These are phyloP conservation scores for Triticum timopheevii DNA, from an alignment of 176 grass and related monocot genomes.

Conservation along the genomic window DNA sequence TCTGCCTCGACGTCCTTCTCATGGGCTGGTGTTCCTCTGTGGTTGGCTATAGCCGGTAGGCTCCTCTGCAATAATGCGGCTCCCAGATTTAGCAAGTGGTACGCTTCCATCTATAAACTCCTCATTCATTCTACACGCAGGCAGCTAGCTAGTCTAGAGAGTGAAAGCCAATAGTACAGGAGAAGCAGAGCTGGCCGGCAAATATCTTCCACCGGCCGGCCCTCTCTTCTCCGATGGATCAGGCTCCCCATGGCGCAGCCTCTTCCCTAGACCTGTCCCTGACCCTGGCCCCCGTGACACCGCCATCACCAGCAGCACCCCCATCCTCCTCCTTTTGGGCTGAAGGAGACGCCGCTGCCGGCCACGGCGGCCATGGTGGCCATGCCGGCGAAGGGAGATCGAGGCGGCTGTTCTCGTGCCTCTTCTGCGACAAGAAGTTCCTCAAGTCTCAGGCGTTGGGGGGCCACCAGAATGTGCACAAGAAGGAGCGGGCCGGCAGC, in stretches of 20 bases:
- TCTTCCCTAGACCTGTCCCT: neutral
- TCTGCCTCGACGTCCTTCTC: neutral
- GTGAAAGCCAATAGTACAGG: too few species aligned
- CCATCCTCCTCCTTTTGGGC: neutral
- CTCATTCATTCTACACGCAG: neutral
- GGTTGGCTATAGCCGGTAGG: neutral
- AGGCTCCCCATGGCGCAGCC: neutral
- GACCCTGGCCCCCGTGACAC: neutral
- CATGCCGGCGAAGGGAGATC: neutral
- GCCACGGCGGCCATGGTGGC: too few species aligned
- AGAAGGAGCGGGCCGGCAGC: too few species aligned
- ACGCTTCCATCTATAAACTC: neutral
- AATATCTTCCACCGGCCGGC: too few species aligned
- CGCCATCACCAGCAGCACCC: neutral
- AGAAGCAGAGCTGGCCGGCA: neutral
- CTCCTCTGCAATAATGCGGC: neutral
- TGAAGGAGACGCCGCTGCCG: too few species aligned
- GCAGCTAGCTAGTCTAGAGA: too few species aligned
- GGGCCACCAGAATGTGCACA: too few species aligned
- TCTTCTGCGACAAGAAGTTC: too few species aligned
- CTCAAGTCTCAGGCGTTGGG: too few species aligned
- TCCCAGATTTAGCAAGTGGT: constrained; percentile 7
- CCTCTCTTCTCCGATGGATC: neutral
- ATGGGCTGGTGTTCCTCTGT: neutral
- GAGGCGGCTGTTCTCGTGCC: neutral